Conservation (phyloP, 257 asterid species). For the Jacaranda copaia region DNA sequence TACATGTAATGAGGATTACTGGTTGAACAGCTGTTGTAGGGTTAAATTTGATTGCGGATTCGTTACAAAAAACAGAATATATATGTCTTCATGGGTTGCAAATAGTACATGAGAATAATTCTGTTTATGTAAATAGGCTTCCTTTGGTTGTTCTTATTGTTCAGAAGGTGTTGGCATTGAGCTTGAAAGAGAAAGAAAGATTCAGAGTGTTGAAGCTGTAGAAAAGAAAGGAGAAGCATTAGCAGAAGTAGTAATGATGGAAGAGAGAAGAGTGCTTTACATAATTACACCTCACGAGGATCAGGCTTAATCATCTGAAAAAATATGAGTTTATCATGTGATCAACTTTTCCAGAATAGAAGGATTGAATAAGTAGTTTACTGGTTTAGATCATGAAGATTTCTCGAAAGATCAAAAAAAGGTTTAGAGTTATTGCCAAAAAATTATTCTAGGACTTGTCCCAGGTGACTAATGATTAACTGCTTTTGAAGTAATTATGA, state of each 20-base stretch:
- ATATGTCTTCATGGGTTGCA: background rate
- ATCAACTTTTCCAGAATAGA: background rate
- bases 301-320: background rate
- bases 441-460: background rate
- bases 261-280: background rate
- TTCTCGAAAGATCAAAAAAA: background rate
- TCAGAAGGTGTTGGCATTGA: background rate
- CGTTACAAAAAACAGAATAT: background rate
- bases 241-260: background rate
- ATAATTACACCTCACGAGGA: background rate
- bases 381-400: background rate
- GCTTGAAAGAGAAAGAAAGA: background rate
- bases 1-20: background rate
- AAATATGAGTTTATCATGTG: background rate
- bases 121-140: background rate
- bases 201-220: background rate
- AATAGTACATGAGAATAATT: background rate
- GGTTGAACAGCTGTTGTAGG: background rate
- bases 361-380: background rate
- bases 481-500: background rate
- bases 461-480: background rate
- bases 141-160: background rate
- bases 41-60: background rate
- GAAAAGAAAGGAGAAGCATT: background rate
- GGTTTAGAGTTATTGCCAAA: background rate